phyloP scores from a whole-genome alignment of 768 basidiomycete genomes.

The Suillus lakei region DNA sequence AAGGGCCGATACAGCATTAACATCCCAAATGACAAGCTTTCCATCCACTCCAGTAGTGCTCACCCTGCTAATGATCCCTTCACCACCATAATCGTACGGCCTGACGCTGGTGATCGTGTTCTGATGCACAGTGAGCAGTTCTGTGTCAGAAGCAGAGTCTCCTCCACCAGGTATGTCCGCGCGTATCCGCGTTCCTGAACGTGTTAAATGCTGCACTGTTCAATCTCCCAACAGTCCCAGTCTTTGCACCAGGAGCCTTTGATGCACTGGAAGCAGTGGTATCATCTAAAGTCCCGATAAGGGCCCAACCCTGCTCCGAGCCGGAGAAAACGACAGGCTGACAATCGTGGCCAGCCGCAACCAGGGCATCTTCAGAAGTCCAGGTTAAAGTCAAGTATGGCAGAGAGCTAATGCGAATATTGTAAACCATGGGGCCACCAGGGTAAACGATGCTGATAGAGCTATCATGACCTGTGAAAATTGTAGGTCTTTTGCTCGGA shows the following conservation, averaged over 20 bases:
- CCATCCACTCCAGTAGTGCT: slow-evolving; percentile 96
- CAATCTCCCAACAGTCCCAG: slow-evolving; percentile 67
- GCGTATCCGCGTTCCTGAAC: slow-evolving; percentile 89
- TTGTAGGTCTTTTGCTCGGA: slow-evolving; percentile 4
- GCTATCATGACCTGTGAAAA: slow-evolving; percentile 87
- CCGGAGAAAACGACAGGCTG: slow-evolving; percentile 90
- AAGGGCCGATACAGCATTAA: slow-evolving; percentile 58
- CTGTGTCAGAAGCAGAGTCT: slow-evolving; percentile 58
- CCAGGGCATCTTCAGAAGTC: slow-evolving; percentile 78
- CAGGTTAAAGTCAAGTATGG: slow-evolving; percentile 87
- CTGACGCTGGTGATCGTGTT: slow-evolving; percentile 96
- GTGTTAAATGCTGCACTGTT: slow-evolving; percentile 94
- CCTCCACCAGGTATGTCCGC: slow-evolving; percentile 49
- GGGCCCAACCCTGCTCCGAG: slow-evolving; percentile 75
- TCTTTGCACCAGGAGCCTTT: slow-evolving; percentile 47
- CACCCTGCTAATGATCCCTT: slow-evolving; percentile 69
- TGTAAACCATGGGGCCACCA: slow-evolving; percentile 70
- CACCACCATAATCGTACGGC: slow-evolving; percentile 61
- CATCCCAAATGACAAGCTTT: slow-evolving; percentile 88
- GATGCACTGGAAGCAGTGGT: slow-evolving; percentile 44
- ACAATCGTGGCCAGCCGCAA: slow-evolving; percentile 98
- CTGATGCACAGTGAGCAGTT: slow-evolving; percentile 91
- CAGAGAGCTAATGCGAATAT: slow-evolving; percentile 75
- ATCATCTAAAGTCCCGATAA: slow-evolving; percentile 85
- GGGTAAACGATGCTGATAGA: slow-evolving; percentile 94